A percentile compares a stretch with the other conserved stretches of the same genome.
Evolutionary conservation across 2,329 filamentous ascomycete genomes (phyloP).

Genomic region (Phaeosphaeriaceae sp.): DNA sequence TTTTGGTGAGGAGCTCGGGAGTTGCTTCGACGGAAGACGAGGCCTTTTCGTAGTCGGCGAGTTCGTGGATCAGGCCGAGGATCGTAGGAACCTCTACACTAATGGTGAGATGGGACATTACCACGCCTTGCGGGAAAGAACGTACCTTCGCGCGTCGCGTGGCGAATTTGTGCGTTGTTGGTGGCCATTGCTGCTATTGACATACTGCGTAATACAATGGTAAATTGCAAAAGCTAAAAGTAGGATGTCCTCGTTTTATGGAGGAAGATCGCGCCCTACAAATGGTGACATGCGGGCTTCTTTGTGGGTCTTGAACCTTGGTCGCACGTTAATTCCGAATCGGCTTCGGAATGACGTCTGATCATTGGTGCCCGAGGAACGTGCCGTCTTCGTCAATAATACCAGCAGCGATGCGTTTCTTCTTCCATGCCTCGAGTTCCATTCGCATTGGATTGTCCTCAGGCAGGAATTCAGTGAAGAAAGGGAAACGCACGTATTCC

Average conservation of each 20-base stretch:
- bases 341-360: constrained; percentile 1
- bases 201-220: not conserved
- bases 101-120: not conserved
- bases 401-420: constrained; percentile 18
- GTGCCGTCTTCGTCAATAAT: constrained; percentile 8
- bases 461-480: constrained; percentile 30
- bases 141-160: constrained; percentile 67
- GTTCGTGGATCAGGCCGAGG: constrained; percentile 79
- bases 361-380: constrained; percentile 5
- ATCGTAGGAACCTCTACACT: constrained; percentile 80
- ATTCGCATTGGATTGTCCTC: constrained; percentile 23
- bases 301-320: not conserved
- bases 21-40: constrained; percentile 79
- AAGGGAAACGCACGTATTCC: constrained; percentile 27
- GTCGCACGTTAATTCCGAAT: not conserved
- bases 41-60: constrained; percentile 88
- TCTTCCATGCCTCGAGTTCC: constrained; percentile 27
- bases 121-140: not conserved
- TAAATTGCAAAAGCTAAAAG: not conserved
- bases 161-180: constrained; percentile 56
- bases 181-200: constrained; percentile 30
- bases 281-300: constrained; percentile 10
- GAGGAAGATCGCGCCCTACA: constrained; percentile 14
- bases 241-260: not conserved
- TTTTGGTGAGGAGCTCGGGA: constrained; percentile 71